Evolutionary conservation across 2,329 filamentous ascomycete species (phyloP), one percentile per base, ranked within the genome.

Genomic region (Talaromyces piceae): DNA sequence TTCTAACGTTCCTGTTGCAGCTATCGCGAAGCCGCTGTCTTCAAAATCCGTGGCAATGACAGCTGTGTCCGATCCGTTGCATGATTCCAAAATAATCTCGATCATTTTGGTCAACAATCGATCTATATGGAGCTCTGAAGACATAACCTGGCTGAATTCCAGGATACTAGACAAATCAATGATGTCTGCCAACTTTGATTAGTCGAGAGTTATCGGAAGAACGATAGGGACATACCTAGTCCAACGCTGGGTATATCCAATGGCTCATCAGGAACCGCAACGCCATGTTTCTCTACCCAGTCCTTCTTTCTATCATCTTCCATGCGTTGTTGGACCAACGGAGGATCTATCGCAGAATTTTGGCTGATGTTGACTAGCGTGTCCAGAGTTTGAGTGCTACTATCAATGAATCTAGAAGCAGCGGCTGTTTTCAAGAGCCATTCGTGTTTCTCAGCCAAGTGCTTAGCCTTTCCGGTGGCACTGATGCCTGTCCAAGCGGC

Each of bases 111-210:
- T 74, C 50, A 84, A 69, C 3, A 85, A 70, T 46, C 77, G 78
- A 54, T 84, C 81, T 39, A 84, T 78, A 54, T 83, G 76, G 13
- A 85, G 70, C 59, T 84, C 81, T 12, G 80, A 83, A 5, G 81
- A 84, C 57, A 85, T 76, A 5, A 84, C 74, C 61, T 84, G 81
- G 49, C 78, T 83, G 23, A 80, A 83, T 57, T 84, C 80, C 4
- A 85, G 71, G 43, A 85, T 84, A 39, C 77, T 81, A 2, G 78
- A 78, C 13, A 84, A 62, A 61, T 84, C 82, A 50, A 85, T 78
- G 61, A 85, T 82, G 59, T 84, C 81, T 51, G 78, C 61, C 30
- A 73, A 72, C n/a, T 3, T 70, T 66, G 31, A 20, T 77, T 76
- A 65, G 59, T 41, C 28, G n/a, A 47, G n/a, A 33, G 37, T 1